Percentiles rank a stretch among this genome's conserved stretches.
Conservation (phyloP, 257 asterid species). For the Perilla frutescens region DNA sequence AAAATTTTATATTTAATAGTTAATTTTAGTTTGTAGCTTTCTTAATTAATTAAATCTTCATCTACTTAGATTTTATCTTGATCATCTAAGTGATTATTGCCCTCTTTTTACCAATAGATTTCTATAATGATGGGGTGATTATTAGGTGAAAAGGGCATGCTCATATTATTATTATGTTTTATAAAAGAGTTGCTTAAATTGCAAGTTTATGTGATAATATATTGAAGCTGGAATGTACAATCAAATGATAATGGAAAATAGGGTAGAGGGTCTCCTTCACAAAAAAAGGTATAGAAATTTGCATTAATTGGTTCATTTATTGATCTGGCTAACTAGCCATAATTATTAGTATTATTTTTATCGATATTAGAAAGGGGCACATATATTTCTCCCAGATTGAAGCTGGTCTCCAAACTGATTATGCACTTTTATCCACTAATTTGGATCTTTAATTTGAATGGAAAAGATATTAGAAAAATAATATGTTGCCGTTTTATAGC, state of each 20-base stretch:
- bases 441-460: too few relatives aligned
- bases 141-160: neutral
- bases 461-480: too few relatives aligned
- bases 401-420: too few relatives aligned
- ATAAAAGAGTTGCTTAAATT: neutral
- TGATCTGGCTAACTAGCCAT: neutral
- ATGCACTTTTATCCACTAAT: too few relatives aligned
- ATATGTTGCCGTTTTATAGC: too few relatives aligned
- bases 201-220: conserved; percentile 10
- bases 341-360: too few relatives aligned
- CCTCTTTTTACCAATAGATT: conserved; percentile 21
- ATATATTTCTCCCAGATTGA: too few relatives aligned
- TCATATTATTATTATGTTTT: neutral
- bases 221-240: conserved; percentile 24
- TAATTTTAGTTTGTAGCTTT: neutral
- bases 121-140: neutral
- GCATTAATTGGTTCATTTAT: neutral
- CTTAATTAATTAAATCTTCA: neutral
- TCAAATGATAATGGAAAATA: conserved; percentile 6
- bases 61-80: neutral
- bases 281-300: conserved; percentile 7
- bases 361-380: too few relatives aligned
- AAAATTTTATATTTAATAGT: neutral
- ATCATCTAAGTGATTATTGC: neutral
- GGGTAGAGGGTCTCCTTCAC: conserved; percentile 21